Evolutionary conservation across 352 stramenopile species (phyloP).

Genomic region (Globisporangium acanthophoron): DNA sequence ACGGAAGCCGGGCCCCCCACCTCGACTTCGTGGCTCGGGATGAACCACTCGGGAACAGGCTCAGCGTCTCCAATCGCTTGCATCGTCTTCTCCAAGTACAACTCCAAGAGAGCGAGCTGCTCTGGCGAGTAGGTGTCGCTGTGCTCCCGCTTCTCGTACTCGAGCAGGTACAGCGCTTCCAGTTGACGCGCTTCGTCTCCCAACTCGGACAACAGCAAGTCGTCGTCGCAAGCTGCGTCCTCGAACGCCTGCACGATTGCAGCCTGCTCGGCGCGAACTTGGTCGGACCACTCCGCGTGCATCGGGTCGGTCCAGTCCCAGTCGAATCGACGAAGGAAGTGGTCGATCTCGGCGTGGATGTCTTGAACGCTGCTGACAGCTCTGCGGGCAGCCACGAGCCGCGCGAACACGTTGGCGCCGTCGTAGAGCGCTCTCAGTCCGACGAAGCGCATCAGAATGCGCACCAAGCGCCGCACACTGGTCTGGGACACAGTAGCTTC

Average conservation of each 20-base stretch:
- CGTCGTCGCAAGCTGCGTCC: neutral
- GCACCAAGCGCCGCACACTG: neutral
- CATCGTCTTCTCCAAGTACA: conserved; percentile 3
- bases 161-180: neutral
- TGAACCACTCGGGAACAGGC: conserved; percentile 3
- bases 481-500: neutral
- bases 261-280: neutral
- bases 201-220: neutral
- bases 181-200: neutral
- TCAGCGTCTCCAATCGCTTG: neutral
- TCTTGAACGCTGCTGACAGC: conserved; percentile 2
- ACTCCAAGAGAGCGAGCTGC: neutral
- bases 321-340: neutral
- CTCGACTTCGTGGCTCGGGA: conserved; percentile 4
- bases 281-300: neutral
- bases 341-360: conserved; percentile 2
- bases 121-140: neutral
- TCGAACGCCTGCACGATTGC: conserved; percentile 1
- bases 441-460: conserved; percentile 1
- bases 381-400: neutral
- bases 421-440: neutral
- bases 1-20: neutral
- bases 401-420: neutral
- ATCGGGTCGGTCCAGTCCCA: conserved; percentile 2
- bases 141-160: conserved; percentile 2